Evolutionary conservation across 2,329 filamentous ascomycete genomes (phyloP).

Genomic region (Rutstroemia sp.): DNA sequence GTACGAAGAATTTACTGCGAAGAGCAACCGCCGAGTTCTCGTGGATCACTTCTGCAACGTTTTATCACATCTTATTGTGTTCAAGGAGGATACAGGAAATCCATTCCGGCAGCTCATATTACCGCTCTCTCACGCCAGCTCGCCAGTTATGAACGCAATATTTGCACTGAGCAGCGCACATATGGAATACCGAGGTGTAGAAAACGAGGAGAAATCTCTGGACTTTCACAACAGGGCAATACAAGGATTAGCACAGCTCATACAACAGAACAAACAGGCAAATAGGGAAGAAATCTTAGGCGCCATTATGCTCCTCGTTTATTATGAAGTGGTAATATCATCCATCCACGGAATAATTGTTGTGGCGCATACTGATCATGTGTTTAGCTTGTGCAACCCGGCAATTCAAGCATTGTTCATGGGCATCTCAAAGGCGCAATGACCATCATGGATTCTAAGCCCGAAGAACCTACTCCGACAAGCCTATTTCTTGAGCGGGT

Average conservation of each 20-base stretch:
- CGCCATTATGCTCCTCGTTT: conserved; percentile 53
- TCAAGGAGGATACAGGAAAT: conserved; percentile 54
- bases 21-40: conserved; percentile 46
- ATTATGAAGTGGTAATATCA: conserved; percentile 48
- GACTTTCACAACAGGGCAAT: conserved; percentile 54
- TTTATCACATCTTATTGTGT: conserved; percentile 59
- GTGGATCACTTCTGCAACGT: conserved; percentile 58
- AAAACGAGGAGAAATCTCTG: conserved; percentile 46
- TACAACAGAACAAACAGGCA: conserved; percentile 42
- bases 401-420: conserved; percentile 51
- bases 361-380: conserved; percentile 13
- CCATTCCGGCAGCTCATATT: conserved; percentile 56
- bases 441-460: conserved; percentile 47
- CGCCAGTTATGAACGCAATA: conserved; percentile 69
- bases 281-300: conserved; percentile 51
- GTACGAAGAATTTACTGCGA: conserved; percentile 50
- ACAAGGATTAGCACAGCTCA: conserved; percentile 47
- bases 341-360: background rate
- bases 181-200: conserved; percentile 56
- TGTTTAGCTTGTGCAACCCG: conserved; percentile 52
- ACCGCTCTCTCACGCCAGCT: conserved; percentile 46
- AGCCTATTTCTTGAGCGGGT: conserved; percentile 54
- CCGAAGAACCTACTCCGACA: conserved; percentile 40
- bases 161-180: conserved; percentile 80
- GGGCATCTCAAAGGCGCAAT: conserved; percentile 55